A percentile compares a stretch with the other conserved stretches of the same genome.
Evolutionary conservation across 768 basidiomycete species (phyloP).

Genomic region (Psilocybe cubensis): DNA sequence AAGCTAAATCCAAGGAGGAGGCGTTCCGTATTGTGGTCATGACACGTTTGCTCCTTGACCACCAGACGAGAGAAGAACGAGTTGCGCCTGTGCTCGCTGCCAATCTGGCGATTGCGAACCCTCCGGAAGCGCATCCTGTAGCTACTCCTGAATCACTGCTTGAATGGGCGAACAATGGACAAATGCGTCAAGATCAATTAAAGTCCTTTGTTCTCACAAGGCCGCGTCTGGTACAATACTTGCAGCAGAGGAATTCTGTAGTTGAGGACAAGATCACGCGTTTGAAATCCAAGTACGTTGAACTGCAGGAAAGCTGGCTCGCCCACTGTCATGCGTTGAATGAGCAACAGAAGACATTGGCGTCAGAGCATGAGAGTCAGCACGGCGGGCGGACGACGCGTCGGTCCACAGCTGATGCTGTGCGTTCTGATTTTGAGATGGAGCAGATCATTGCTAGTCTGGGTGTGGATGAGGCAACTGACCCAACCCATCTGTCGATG

Average conservation of each 20-base stretch:
- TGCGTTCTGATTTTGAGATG: slow-evolving; percentile 95
- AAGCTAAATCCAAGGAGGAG: slow-evolving; percentile 54
- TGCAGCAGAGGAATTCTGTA: slow-evolving; percentile 53
- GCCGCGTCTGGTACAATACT: slow-evolving; percentile 55
- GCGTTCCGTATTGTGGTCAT: slow-evolving; percentile 67
- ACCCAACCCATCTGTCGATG: slow-evolving; percentile 85
- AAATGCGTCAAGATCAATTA: slow-evolving; percentile 35
- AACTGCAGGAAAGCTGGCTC: slow-evolving; percentile 73
- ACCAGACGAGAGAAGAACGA: slow-evolving; percentile 63
- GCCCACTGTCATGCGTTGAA: slow-evolving; percentile 73
- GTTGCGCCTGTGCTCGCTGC: slow-evolving; percentile 65
- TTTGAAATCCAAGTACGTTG: slow-evolving; percentile 68
- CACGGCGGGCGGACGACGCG: slow-evolving; percentile 67
- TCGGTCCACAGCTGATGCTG: slow-evolving; percentile 81
- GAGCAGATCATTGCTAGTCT: slow-evolving; percentile 96
- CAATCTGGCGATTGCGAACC: slow-evolving; percentile 51
- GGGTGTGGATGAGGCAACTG: slow-evolving; percentile 91
- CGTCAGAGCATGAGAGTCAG: slow-evolving; percentile 42
- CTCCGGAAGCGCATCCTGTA: slow-evolving; percentile 29
- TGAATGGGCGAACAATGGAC: slow-evolving; percentile 46
- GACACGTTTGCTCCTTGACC: slow-evolving; percentile 61
- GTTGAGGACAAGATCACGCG: slow-evolving; percentile 56
- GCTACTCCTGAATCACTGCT: slow-evolving; percentile 48
- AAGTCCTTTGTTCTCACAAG: slow-evolving; percentile 43
- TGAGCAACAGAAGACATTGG: slow-evolving; percentile 49